Evolutionary conservation across 345 rosid genomes (phyloP).

Genomic region (Citrus sp.): DNA sequence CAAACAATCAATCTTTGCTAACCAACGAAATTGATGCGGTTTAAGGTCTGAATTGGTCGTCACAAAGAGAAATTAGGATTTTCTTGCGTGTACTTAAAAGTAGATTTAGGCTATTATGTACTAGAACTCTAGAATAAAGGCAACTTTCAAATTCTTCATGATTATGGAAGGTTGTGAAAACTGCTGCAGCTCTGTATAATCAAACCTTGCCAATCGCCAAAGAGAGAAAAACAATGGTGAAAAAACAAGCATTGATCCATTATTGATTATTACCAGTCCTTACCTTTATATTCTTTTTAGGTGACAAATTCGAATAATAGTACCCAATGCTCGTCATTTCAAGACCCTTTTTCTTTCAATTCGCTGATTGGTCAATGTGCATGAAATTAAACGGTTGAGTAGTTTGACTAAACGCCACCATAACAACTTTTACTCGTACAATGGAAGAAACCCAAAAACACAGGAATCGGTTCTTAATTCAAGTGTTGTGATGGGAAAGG

Average conservation of each 20-base stretch:
- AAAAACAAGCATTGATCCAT: background rate
- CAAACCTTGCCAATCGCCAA: background rate
- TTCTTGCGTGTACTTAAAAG: no score
- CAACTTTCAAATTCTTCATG: background rate
- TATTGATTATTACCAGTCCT: background rate
- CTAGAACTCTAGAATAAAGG: background rate
- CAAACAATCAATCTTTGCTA: background rate
- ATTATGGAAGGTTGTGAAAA: background rate
- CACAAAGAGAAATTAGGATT: no score
- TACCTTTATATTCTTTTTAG: conserved; percentile 18
- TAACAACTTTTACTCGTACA: background rate
- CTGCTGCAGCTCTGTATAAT: background rate
- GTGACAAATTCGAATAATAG: conserved; percentile 1
- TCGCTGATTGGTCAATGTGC: background rate
- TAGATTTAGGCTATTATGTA: no score
- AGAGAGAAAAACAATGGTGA: background rate
- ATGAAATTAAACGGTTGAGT: background rate
- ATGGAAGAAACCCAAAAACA: background rate
- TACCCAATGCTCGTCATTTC: background rate
- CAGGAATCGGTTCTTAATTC: background rate
- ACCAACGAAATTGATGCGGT: background rate
- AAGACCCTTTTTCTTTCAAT: background rate
- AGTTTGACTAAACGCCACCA: background rate
- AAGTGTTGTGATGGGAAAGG: background rate
- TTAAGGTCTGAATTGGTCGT: no score